Conservation (phyloP, 345 rosid species). For the Hibiscus syriacus region DNA sequence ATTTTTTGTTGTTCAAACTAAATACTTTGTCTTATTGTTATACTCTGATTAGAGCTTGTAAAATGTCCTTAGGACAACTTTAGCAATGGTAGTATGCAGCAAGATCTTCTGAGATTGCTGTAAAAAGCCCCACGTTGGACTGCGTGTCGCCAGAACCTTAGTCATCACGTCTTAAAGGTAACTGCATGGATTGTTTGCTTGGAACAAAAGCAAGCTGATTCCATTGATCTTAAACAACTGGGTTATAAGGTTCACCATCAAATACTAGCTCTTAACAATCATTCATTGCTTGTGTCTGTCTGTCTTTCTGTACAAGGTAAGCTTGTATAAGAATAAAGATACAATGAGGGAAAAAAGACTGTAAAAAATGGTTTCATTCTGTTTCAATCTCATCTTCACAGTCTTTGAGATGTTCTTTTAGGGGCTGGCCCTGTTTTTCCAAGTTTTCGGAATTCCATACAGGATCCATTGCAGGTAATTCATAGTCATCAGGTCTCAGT, state of each 20-base stretch:
- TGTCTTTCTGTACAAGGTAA: neutral
- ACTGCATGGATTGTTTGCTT: too few relatives aligned
- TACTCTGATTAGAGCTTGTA: too few relatives aligned
- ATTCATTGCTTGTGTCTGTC: too few relatives aligned
- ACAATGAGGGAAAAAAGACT: neutral
- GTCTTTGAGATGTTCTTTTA: conserved; percentile 60
- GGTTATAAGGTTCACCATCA: neutral
- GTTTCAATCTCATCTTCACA: conserved; percentile 35
- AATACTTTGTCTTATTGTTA: neutral
- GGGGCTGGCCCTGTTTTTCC: conserved; percentile 45
- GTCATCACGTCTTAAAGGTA: too few relatives aligned
- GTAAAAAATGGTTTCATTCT: conserved; percentile 10
- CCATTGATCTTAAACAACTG: too few relatives aligned
- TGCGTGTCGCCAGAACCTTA: too few relatives aligned
- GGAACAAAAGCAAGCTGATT: too few relatives aligned
- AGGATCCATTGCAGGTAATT: too few relatives aligned
- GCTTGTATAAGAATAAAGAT: conserved; percentile 2
- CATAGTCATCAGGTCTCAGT: conserved; percentile 67
- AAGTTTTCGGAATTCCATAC: conserved; percentile 50
- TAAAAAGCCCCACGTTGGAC: too few relatives aligned
- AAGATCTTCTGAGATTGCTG: too few relatives aligned
- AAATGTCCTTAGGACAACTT: too few relatives aligned
- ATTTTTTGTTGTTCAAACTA: neutral
- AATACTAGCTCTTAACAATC: neutral
- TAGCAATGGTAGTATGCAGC: too few relatives aligned